Evolutionary conservation across 495 filamentous ascomycete genomes (phyloP).

Genomic region (Penicillium paxilli): DNA sequence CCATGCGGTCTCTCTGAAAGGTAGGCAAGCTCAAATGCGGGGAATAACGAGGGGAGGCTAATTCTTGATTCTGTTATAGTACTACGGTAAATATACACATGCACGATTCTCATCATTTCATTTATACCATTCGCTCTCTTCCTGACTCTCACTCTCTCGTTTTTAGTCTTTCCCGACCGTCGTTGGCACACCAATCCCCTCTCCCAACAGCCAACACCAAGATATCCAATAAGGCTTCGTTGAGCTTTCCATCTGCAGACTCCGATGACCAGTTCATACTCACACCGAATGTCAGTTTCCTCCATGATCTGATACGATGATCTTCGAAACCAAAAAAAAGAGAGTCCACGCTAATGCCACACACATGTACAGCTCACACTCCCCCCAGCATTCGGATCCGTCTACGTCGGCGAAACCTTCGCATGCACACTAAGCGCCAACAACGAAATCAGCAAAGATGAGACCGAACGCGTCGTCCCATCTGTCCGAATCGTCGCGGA

Average conservation of each 20-base stretch:
- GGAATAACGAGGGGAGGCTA: constrained; percentile 1
- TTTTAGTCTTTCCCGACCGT: constrained; percentile 55
- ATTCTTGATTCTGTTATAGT: constrained; percentile 12
- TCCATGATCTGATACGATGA: not conserved
- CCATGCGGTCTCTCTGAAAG: constrained; percentile 86
- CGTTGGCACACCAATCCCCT: constrained; percentile 56
- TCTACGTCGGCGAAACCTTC: constrained; percentile 95
- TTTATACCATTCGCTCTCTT: too few species aligned
- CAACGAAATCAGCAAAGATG: constrained; percentile 65
- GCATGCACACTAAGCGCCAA: constrained; percentile 91
- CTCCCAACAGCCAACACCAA: constrained; percentile 51
- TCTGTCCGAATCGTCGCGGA: constrained; percentile 83
- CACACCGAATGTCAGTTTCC: constrained; percentile 53
- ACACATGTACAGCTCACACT: constrained; percentile 77
- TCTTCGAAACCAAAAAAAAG: not conserved
- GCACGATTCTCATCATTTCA: too few species aligned
- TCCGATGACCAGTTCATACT: constrained; percentile 56
- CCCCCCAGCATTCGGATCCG: constrained; percentile 87
- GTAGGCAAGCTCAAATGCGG: constrained; percentile 26
- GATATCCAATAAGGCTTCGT: constrained; percentile 51
- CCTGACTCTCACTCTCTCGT: constrained; percentile 22
- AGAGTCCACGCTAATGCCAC: not conserved
- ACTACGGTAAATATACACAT: constrained; percentile 41
- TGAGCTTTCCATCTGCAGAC: constrained; percentile 52
- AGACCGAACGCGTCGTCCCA: constrained; percentile 56